A percentile compares a stretch with the other conserved stretches of the same genome.
Conservation (phyloP, 2,329 filamentous ascomycete genomes). For the Emmonsiellopsis sp. region DNA sequence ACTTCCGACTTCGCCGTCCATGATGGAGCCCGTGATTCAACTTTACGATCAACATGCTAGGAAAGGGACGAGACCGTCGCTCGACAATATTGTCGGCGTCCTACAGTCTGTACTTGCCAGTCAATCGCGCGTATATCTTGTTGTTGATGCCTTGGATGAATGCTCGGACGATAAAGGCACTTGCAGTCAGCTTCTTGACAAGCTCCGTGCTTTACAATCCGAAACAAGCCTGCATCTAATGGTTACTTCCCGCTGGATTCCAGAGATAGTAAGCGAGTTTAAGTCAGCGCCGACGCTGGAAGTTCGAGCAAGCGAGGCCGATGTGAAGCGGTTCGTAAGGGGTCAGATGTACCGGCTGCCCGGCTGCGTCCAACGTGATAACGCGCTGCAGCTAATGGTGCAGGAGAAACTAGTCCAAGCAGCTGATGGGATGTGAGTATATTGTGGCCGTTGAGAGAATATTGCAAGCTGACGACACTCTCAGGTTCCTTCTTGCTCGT, state of each 20-base stretch:
- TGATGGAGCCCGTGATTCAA: conserved; percentile 2
- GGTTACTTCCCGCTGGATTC: neutral
- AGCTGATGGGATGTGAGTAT: conserved; percentile 14
- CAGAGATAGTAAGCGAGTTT: neutral
- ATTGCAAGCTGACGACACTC: too few species aligned
- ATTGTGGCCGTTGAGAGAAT: neutral
- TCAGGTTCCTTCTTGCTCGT: conserved; percentile 21
- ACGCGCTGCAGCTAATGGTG: conserved; percentile 9
- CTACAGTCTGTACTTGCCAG: conserved; percentile 1
- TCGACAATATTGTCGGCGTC: conserved; percentile 5
- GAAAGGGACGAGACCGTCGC: conserved; percentile 3
- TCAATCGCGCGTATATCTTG: conserved; percentile 11
- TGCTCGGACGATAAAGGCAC: too few species aligned
- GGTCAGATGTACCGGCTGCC: conserved; percentile 8
- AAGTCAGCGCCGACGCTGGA: neutral
- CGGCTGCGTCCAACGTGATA: neutral
- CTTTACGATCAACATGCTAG: conserved; percentile 8
- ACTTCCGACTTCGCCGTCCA: neutral
- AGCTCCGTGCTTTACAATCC: too few species aligned
- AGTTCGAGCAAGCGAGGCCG: neutral
- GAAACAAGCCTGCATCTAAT: neutral
- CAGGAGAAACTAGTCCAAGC: conserved; percentile 7
- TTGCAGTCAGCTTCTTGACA: too few species aligned
- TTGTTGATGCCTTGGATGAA: conserved; percentile 15
- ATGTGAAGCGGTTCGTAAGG: conserved; percentile 6